Evolutionary conservation across 768 basidiomycete genomes (phyloP).

Genomic region (Daedaleopsis nitida): DNA sequence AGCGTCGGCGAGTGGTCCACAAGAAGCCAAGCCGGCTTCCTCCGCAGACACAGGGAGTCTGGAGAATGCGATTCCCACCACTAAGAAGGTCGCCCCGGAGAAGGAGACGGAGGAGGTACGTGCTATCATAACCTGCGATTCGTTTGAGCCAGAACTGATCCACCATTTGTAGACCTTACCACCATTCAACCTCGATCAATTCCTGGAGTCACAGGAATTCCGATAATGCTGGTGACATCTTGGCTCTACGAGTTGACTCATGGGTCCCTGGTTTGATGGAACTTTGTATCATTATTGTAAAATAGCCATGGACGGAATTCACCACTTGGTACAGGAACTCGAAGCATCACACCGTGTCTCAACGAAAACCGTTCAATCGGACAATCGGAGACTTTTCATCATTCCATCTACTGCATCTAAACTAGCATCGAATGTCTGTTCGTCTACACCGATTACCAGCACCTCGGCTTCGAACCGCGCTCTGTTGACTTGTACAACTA

Average conservation of each 20-base stretch:
- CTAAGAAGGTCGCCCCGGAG: conserved; percentile 31
- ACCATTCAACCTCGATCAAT: conserved; percentile 48
- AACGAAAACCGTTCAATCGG: not conserved
- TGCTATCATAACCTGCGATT: not conserved
- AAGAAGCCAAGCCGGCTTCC: not conserved
- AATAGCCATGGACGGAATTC: not conserved
- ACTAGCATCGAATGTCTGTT: conserved; percentile 3
- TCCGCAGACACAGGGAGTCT: not conserved
- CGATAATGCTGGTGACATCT: not conserved
- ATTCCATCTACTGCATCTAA: conserved; percentile 12
- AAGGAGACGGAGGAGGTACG: conserved; percentile 43
- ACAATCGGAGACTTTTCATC: conserved; percentile 15
- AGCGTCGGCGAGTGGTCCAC: conserved; percentile 19
- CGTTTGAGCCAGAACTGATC: not conserved
- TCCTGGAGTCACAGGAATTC: conserved; percentile 11
- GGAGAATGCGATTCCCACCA: conserved; percentile 18
- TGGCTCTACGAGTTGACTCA: too few species aligned
- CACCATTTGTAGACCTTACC: conserved; percentile 42
- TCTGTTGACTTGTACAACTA: conserved; percentile 51
- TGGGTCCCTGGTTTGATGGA: too few species aligned
- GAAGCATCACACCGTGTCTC: not conserved
- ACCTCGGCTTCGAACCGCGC: conserved; percentile 59
- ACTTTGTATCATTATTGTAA: not conserved
- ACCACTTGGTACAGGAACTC: not conserved
- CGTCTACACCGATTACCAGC: conserved; percentile 38